Conservation (phyloP, 345 rosid genomes). For the Hevea brasiliensis region DNA sequence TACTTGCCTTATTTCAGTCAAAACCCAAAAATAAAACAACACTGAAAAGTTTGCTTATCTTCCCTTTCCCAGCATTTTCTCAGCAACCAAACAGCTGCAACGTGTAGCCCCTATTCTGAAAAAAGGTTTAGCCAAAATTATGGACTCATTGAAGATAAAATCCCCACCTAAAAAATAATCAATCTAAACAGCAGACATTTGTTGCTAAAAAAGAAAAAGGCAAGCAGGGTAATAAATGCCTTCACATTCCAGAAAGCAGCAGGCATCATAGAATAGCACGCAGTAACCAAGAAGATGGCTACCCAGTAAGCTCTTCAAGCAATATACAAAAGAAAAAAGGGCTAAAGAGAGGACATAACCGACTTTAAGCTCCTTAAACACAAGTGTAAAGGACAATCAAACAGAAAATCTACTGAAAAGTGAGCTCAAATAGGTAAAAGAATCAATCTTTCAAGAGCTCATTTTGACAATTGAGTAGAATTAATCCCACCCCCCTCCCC, state of each 20-base stretch:
- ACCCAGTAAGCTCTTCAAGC: not conserved
- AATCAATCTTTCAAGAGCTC: not conserved
- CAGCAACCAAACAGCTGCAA: conserved; percentile 19
- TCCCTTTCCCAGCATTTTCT: conserved; percentile 15
- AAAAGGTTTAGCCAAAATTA: not conserved
- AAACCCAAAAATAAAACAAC: conserved; percentile 6
- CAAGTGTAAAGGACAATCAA: not conserved
- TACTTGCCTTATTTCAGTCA: not conserved
- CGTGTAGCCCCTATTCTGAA: not conserved
- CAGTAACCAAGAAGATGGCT: not conserved
- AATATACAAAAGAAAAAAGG: not conserved
- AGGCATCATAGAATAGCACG: not conserved
- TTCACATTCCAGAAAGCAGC: conserved; percentile 1
- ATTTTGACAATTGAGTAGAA: not conserved
- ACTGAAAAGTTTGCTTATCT: not conserved
- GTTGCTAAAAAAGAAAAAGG: not conserved
- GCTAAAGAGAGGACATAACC: not conserved
- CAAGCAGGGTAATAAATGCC: not conserved
- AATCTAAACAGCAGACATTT: not conserved
- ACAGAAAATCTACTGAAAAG: not conserved
- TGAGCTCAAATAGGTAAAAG: conserved; percentile 5
- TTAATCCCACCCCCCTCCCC: not conserved
- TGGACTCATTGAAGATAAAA: conserved; percentile 7
- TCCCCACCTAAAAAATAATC: not conserved
- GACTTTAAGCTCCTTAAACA: conserved; percentile 6